Evolutionary conservation across 177 flowering plant genomes (phyloP), one percentile per base, ranked within the genome.

Genomic region (Vitis hybrid): DNA sequence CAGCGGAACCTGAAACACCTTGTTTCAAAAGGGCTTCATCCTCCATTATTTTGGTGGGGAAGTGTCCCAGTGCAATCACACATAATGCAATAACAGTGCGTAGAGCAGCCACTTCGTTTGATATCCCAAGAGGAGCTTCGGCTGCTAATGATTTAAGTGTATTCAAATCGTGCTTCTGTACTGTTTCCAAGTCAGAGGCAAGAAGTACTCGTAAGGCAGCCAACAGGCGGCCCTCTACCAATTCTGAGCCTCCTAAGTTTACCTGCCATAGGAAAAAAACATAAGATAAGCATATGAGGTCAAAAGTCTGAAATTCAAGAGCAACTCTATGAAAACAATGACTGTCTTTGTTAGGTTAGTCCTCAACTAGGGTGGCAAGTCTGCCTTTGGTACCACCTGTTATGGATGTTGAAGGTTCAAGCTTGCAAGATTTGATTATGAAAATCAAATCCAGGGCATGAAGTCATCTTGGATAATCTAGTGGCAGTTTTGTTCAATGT

Each of bases 11-110:
- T 1, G 90, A 83, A 53, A 83, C 80, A 46, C 81, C 83, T 50
- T 79, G 61, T 70, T 84, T 79, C 73, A 93, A 55, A 15, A 88
- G 17, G 14, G 86, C 59, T 71, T 93, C 92, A 70, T 94, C 97
- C 68, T 95, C 96, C 91, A 87, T 85, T 66, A 93, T 79, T 79
- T 90, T 88, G 11, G 96, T 91, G 1, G 98, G 98, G 76, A 93
- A 91, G 66, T 87, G 89, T 27, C 71, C 84, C 32, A 92, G 80
- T 4, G 88, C 91, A 61, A 93, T 90, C 58, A 85, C 88, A 66
- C 93, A 93, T 4, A 93, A 75, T 0, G 94, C 96, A 68, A 88
- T 82, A 4, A 89, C 41, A 4, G 92, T 87, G 48, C 93, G 96
- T 21, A 91, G 78, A 53, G 83, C 82, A 61, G 85, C 82, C 12